Evolutionary conservation across 2,329 filamentous ascomycete genomes (phyloP).

Genomic region (Saccharata proteae): DNA sequence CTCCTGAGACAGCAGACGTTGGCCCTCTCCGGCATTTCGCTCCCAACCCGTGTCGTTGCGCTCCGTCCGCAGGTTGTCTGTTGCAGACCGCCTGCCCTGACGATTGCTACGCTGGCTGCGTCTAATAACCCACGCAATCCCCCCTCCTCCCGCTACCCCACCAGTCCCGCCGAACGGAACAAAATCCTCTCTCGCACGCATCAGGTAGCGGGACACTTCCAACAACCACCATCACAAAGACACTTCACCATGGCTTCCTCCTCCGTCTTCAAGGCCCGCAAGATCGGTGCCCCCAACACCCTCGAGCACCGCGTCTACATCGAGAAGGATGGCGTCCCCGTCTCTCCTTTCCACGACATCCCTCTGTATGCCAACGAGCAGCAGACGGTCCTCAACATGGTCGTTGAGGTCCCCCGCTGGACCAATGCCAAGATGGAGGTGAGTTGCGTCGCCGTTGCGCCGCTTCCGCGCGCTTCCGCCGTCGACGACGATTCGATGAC

Average conservation of each 20-base stretch:
- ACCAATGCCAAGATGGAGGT: slow-evolving; percentile 99
- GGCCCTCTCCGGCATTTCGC: slow-evolving; percentile 7
- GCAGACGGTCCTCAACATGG: slow-evolving; percentile 95
- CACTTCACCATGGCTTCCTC: slow-evolving; percentile 29
- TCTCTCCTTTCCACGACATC: slow-evolving; percentile 97
- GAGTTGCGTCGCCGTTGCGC: slow-evolving; percentile 24
- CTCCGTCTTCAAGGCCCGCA: slow-evolving; percentile 67
- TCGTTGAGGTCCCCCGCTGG: slow-evolving; percentile 99
- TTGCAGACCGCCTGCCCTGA: slow-evolving; percentile 23
- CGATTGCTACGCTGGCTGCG: slow-evolving; percentile 27
- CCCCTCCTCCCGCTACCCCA: slow-evolving; percentile 21
- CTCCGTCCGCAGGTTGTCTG: slow-evolving; percentile 17
- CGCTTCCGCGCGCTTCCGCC: not conserved
- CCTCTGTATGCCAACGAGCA: slow-evolving; percentile 95
- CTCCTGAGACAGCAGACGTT: no score
- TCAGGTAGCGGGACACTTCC: slow-evolving; percentile 28
- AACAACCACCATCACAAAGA: slow-evolving; percentile 12
- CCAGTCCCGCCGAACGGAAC: slow-evolving; percentile 22
- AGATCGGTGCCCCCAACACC: slow-evolving; percentile 81
- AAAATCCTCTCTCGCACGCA: slow-evolving; percentile 29
- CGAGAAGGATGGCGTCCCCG: slow-evolving; percentile 87
- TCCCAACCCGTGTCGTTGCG: slow-evolving; percentile 8
- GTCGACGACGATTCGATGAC: no score
- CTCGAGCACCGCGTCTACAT: slow-evolving; percentile 95
- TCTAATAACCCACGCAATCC: slow-evolving; percentile 20